Evolutionary conservation across 305 asterid genomes (phyloP).

Genomic region (Rubia occidens): DNA sequence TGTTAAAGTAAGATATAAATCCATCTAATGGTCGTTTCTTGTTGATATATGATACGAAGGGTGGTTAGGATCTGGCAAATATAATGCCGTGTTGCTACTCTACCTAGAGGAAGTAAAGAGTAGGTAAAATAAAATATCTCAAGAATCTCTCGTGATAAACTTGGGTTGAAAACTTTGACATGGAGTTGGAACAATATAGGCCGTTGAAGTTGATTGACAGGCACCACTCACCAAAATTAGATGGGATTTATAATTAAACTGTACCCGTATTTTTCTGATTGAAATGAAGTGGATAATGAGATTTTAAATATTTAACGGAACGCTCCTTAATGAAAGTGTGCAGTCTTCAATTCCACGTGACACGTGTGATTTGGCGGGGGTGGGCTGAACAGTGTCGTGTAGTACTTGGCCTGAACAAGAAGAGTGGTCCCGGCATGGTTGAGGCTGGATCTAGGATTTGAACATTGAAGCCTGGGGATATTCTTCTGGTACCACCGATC

Average conservation of each 20-base stretch:
- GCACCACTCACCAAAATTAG: background rate
- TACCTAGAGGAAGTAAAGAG: background rate
- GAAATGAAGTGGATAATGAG: no score
- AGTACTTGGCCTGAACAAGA: background rate
- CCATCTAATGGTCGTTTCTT: background rate
- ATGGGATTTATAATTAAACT: background rate
- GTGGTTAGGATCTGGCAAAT: background rate
- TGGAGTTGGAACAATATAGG: background rate
- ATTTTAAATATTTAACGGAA: no score
- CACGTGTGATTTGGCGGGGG: background rate
- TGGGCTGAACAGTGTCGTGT: background rate
- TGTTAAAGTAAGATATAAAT: no score
- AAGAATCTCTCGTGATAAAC: background rate
- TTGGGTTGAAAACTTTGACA: background rate
- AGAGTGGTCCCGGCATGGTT: background rate
- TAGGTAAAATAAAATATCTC: background rate
- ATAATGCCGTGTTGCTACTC: background rate
- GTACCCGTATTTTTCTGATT: no score
- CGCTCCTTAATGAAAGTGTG: background rate
- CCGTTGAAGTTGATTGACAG: background rate
- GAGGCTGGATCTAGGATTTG: background rate
- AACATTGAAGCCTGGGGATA: background rate
- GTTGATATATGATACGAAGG: background rate
- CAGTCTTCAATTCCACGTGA: background rate
- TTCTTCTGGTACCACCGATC: conserved; percentile 7